Evolutionary conservation across 768 basidiomycete genomes (phyloP).

Genomic region (Panus rudis): DNA sequence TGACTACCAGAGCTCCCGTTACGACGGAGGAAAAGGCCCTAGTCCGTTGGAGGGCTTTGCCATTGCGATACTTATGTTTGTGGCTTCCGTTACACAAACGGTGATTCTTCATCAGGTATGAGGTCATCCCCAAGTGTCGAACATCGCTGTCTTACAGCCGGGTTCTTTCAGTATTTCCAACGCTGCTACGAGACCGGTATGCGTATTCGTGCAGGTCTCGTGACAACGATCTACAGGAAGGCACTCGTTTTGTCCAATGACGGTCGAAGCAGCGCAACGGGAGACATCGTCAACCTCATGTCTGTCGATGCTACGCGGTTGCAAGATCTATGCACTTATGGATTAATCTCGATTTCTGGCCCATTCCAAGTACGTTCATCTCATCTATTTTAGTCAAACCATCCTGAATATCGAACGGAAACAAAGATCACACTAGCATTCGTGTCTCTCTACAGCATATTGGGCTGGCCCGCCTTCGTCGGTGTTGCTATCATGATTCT

Average conservation of each 20-base stretch:
- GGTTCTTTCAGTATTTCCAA: constrained; percentile 66
- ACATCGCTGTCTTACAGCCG: not conserved
- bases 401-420: not conserved
- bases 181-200: constrained; percentile 78
- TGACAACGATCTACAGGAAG: constrained; percentile 82
- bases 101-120: constrained; percentile 71
- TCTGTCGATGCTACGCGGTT: constrained; percentile 76
- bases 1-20: constrained; percentile 53
- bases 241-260: constrained; percentile 81
- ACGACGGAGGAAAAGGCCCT: constrained; percentile 21
- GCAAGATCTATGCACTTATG: constrained; percentile 78
- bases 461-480: constrained; percentile 89
- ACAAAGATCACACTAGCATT: constrained; percentile 79
- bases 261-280: constrained; percentile 72
- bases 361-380: constrained; percentile 61
- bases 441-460: constrained; percentile 78
- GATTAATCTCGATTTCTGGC: constrained; percentile 78
- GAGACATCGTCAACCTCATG: constrained; percentile 94
- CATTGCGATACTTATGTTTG: constrained; percentile 76
- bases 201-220: constrained; percentile 88
- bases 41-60: constrained; percentile 62
- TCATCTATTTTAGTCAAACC: not conserved
- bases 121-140: not conserved
- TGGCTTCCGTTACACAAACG: constrained; percentile 72
- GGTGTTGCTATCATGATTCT: constrained; percentile 87